Base-by-base conservation (phyloP, 805 yeast species). In the Wickerhamiella brachini region DNA sequence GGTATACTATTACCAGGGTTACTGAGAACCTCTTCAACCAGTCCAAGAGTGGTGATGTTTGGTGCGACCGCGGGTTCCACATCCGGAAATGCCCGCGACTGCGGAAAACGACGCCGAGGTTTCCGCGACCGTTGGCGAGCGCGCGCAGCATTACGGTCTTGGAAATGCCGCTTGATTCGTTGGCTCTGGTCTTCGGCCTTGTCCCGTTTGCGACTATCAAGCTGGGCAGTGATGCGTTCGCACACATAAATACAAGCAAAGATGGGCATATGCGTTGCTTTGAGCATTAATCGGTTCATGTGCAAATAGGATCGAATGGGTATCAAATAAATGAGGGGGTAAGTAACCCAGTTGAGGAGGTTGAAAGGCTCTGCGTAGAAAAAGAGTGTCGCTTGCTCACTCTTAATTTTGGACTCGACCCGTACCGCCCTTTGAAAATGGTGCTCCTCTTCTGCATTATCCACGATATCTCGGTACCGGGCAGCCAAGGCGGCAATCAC, bases 401-500 rank as follows among this genome's bases (percentile, higher is more conserved):
- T 56, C 52, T 65, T 68, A 53, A 67, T 61, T 61, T 66, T 66
- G 15, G 67, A 61, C 50, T 65, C 60, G 5, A 68, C 61, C 54
- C 67, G 65, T n/a, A 68, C 68, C 0, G 72, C 68, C 38, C 60
- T 63, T 44, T 68, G 50, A 48, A 57, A 68, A 43, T 66, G 65
- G 51, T 67, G 66, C 58, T 68, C 72, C 47, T 69, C 70, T n/a
- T 58, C 54, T n/a, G 71, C 65, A 47, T 64, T 66, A 15, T 58
- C 64, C 13, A 57, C 57, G 20, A 67, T 65, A 9, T 56, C 63
- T 2, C 68, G 63, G 53, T 67, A 68, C 23, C 66, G 58, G 46
- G 66, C 73, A 13, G 69, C 62, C 55, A 77, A 64, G 0, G 77
- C 79, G 47, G 79, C 78, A 8, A 79, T 78, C 23, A 77, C 67